These are phyloP conservation scores for Clavulina sp. DNA, from an alignment of 768 basidiomycete species.

Conservation along the genomic window DNA sequence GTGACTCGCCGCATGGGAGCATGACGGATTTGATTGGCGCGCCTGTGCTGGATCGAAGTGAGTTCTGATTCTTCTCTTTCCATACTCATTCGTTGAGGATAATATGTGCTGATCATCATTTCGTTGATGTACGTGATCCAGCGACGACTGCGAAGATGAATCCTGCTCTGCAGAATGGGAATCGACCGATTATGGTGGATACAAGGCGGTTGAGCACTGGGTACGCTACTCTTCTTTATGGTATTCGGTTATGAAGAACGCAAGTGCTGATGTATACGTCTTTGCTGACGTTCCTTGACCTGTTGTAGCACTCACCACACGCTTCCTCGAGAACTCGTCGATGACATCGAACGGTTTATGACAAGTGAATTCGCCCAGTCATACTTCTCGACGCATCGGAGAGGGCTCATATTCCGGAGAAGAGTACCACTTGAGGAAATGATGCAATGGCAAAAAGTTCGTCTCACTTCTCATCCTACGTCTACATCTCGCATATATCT, in stretches of 20 bases:
- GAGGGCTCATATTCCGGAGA: conserved; percentile 71
- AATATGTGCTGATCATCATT: conserved; percentile 5
- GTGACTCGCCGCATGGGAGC: not conserved
- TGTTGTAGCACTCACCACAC: conserved; percentile 47
- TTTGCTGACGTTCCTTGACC: no score
- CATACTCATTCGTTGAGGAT: no score
- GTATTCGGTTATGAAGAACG: not conserved
- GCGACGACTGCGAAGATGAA: conserved; percentile 60
- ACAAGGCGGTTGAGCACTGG: conserved; percentile 35
- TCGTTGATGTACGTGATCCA: conserved; percentile 8
- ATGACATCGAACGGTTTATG: conserved; percentile 75
- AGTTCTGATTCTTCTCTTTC: no score
- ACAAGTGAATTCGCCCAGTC: conserved; percentile 70
- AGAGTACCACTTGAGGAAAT: conserved; percentile 68
- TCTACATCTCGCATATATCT: not conserved
- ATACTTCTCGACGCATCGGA: conserved; percentile 83
- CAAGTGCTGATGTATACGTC: not conserved
- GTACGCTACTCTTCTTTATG: conserved; percentile 25
- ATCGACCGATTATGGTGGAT: conserved; percentile 20
- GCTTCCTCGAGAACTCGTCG: conserved; percentile 61
- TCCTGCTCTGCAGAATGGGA: conserved; percentile 40
- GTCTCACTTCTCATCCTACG: conserved; percentile 1
- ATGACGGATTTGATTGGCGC: conserved; percentile 13
- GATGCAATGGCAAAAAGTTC: conserved; percentile 82
- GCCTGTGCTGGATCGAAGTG: conserved; percentile 44